Percentiles rank a stretch among this genome's conserved stretches.
Conservation (phyloP, 2,329 filamentous ascomycete genomes). For the Colletotrichum cordylinicola region DNA sequence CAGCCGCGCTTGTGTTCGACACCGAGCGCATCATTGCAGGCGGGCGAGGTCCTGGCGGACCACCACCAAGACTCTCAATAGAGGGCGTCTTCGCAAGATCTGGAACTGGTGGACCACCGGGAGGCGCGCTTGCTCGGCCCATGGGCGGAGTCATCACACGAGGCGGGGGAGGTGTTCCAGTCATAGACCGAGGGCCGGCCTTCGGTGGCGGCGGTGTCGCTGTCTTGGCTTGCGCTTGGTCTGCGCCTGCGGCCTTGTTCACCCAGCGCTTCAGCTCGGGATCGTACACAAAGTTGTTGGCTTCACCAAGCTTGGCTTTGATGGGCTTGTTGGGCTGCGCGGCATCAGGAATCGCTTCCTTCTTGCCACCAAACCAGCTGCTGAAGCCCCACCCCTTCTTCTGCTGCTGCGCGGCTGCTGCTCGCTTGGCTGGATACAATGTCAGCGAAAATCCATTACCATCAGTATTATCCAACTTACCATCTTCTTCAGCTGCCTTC, state of each 20-base stretch:
- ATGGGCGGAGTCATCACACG: slow-evolving; percentile 32
- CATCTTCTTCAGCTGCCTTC: slow-evolving; percentile 80
- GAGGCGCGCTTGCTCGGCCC: slow-evolving; percentile 30
- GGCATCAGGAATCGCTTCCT: slow-evolving; percentile 54
- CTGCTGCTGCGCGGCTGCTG: slow-evolving; percentile 48
- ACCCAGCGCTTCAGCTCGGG: slow-evolving; percentile 97
- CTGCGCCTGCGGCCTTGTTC: slow-evolving; percentile 86
- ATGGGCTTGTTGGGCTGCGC: slow-evolving; percentile 68
- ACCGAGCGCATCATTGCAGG: slow-evolving; percentile 50
- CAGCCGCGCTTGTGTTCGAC: slow-evolving; percentile 48
- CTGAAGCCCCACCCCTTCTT: slow-evolving; percentile 82
- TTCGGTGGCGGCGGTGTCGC: slow-evolving; percentile 83
- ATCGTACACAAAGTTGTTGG: slow-evolving; percentile 92
- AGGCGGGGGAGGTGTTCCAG: slow-evolving; percentile 55
- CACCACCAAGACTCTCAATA: slow-evolving; percentile 39
- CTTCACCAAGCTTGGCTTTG: slow-evolving; percentile 90
- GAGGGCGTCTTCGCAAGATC: slow-evolving; percentile 32
- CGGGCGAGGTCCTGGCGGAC: slow-evolving; percentile 23
- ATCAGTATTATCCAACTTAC: slow-evolving; percentile 44
- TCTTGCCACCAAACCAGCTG: slow-evolving; percentile 83
- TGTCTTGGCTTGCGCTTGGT: slow-evolving; percentile 62
- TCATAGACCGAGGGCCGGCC: slow-evolving; percentile 58
- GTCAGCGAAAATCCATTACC: slow-evolving; percentile 19
- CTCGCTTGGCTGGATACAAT: slow-evolving; percentile 61
- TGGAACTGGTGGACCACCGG: slow-evolving; percentile 22